Evolutionary conservation across 2,329 filamentous ascomycete species (phyloP).

Genomic region (Cordyceps cateniannulata): DNA sequence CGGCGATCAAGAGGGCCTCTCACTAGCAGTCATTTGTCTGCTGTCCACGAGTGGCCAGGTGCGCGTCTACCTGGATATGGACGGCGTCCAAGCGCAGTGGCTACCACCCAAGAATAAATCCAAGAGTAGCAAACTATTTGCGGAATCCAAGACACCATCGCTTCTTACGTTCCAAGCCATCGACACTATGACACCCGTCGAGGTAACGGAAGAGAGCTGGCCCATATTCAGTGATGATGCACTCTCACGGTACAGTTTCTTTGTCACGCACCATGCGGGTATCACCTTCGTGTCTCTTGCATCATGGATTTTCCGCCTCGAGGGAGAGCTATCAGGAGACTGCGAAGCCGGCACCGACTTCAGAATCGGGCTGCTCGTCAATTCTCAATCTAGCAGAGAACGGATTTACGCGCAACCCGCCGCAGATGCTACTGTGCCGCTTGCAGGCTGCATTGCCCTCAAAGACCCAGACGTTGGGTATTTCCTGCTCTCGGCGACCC

Average conservation of each 20-base stretch:
- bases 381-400: slow-evolving; percentile 52
- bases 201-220: slow-evolving; percentile 52
- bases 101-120: slow-evolving; percentile 50
- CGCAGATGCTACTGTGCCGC: slow-evolving; percentile 38
- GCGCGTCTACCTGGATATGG: slow-evolving; percentile 54
- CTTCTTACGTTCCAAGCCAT: slow-evolving; percentile 57
- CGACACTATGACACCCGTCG: slow-evolving; percentile 49
- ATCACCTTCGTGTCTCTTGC: slow-evolving; percentile 55
- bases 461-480: slow-evolving; percentile 58
- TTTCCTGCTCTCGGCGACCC: slow-evolving; percentile 53
- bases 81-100: slow-evolving; percentile 61
- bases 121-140: slow-evolving; percentile 34
- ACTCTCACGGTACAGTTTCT: slow-evolving; percentile 57
- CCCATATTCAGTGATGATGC: slow-evolving; percentile 57
- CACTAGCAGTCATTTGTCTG: slow-evolving; percentile 52
- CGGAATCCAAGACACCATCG: slow-evolving; percentile 35
- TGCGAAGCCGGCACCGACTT: slow-evolving; percentile 55
- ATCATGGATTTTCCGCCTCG: slow-evolving; percentile 58
- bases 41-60: slow-evolving; percentile 55
- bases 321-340: slow-evolving; percentile 51
- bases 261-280: slow-evolving; percentile 53
- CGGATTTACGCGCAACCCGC: slow-evolving; percentile 49
- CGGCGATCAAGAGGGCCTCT: slow-evolving; percentile 52
- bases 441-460: slow-evolving; percentile 49
- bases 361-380: slow-evolving; percentile 52